Conservation (phyloP, 768 basidiomycete species). For the Mycena amicta region DNA sequence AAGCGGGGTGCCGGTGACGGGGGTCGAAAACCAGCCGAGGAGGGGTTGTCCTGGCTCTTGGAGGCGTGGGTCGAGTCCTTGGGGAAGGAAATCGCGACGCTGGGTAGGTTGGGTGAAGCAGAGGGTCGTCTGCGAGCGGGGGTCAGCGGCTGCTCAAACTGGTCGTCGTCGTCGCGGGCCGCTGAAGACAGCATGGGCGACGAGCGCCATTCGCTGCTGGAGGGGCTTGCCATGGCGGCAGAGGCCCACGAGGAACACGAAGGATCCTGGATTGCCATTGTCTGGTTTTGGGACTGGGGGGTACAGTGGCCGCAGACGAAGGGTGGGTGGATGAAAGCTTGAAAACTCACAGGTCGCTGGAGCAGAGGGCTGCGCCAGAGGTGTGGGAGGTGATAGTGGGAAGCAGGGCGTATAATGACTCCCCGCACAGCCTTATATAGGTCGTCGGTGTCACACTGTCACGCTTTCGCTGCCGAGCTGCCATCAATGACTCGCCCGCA, state of each 20-base stretch:
- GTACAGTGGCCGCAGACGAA: no score
- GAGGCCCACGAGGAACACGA: neutral
- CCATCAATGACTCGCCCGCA: no score
- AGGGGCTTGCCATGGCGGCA: neutral
- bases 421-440: neutral
- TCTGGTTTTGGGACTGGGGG: no score
- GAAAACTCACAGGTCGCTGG: neutral
- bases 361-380: neutral
- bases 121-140: neutral
- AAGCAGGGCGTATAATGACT: neutral
- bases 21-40: neutral
- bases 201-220: neutral
- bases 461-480: no score
- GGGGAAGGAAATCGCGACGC: neutral
- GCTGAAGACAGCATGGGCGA: neutral
- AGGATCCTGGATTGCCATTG: neutral
- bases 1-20: conserved; percentile 2
- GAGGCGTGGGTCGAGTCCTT: neutral
- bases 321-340: neutral
- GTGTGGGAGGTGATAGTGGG: neutral
- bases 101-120: neutral
- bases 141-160: conserved; percentile 4
- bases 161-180: conserved; percentile 1
- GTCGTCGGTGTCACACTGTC: no score
- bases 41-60: neutral